phyloP scores from a whole-genome alignment of 768 basidiomycete genomes.

The Tephrocybe sp. region DNA sequence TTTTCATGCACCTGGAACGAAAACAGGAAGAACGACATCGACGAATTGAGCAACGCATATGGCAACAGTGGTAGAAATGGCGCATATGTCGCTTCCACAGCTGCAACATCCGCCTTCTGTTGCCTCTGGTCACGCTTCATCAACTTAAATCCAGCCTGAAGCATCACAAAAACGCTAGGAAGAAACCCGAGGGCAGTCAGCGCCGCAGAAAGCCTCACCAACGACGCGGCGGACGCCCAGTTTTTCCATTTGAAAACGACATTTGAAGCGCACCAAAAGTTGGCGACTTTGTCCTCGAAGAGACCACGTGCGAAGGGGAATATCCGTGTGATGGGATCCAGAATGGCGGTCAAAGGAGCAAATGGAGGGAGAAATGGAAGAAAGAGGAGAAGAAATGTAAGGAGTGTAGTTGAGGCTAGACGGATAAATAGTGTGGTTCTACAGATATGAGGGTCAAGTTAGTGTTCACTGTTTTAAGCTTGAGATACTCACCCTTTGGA shows the following conservation, averaged over 20 bases:
- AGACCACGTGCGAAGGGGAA: slow-evolving; percentile 91
- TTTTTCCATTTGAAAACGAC: slow-evolving; percentile 83
- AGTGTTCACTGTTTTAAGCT: not conserved
- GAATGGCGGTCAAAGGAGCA: slow-evolving; percentile 42
- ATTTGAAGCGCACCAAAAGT: slow-evolving; percentile 96
- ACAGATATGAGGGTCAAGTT: not conserved
- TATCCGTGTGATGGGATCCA: slow-evolving; percentile 74
- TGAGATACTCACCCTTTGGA: slow-evolving; percentile 53
- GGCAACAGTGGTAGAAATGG: slow-evolving; percentile 68
- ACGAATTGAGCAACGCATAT: slow-evolving; percentile 74
- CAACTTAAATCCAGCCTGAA: slow-evolving; percentile 31
- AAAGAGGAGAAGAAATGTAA: slow-evolving; percentile 70
- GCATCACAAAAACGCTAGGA: slow-evolving; percentile 49
- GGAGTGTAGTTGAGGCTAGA: slow-evolving; percentile 58
- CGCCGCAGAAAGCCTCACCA: slow-evolving; percentile 64
- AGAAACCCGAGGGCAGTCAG: slow-evolving; percentile 72
- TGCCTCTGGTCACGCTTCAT: slow-evolving; percentile 6
- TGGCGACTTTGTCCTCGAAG: slow-evolving; percentile 96
- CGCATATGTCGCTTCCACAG: slow-evolving; percentile 27
- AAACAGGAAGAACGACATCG: slow-evolving; percentile 93
- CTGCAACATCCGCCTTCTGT: not conserved
- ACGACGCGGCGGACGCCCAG: slow-evolving; percentile 40
- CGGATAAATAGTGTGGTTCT: slow-evolving; percentile 58
- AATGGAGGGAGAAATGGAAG: slow-evolving; percentile 78
- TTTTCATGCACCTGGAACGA: slow-evolving; percentile 98